Evolutionary conservation across 192 early-diverging fungal species (phyloP), one percentile per base, ranked within the genome.

Genomic region (Spizellomyces sp.): DNA sequence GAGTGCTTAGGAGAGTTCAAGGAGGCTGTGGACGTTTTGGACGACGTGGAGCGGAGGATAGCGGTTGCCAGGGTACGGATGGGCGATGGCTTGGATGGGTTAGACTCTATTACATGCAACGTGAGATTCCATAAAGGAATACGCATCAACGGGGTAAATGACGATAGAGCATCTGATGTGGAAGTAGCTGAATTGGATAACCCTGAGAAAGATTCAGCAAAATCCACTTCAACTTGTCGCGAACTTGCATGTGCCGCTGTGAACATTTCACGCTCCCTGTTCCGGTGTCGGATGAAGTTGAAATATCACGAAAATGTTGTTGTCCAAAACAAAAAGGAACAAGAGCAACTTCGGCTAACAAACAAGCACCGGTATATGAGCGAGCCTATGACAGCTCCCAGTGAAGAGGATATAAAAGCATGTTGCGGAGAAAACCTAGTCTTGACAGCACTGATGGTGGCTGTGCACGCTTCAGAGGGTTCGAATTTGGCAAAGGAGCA

Each of bases 351-450:
- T 15, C 64, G 77, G 41, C 71, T 82, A 5, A 82, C 74, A 5
- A 75, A 74, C 41, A 81, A 81, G 50, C 41, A 45, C 10, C n/a
- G 70, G 61, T 59, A 14, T 8, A 3, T 55, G 6, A 61, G 47
- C 36, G n/a, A 9, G 5, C 7, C 71, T 9, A 8, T 48, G 8
- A 67, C 55, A 14, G 14, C 10, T 6, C 56, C 67, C 6, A 43
- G 50, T 19, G 75, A 80, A 44, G 50, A 73, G n/a, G 57, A 67
- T 8, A 42, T 73, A 41, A 15, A 47, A 5, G n/a, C 21, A 14
- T 68, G 55, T 45, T 75, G 68, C 66, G 76, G 80, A 48, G 75
- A 79, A 19, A 79, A 79, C 66, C 15, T 66, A 17, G 69, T 69
- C 5, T 9, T 73, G 67, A 66, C 58, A 14, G 22, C 77, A 9